phyloP scores from a whole-genome alignment of 345 rosid genomes.

The Hibiscus mutabilis region DNA sequence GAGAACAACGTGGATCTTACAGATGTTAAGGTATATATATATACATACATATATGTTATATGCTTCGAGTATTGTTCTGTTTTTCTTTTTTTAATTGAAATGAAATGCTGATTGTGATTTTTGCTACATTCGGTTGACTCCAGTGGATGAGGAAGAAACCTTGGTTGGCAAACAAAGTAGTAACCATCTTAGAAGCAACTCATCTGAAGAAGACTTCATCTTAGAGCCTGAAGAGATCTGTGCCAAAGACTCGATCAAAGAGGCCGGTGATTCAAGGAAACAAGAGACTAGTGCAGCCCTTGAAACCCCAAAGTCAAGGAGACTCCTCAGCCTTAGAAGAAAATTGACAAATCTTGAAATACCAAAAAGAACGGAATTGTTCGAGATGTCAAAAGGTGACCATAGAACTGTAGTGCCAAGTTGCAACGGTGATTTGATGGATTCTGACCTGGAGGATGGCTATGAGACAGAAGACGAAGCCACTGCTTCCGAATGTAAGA shows the following conservation, averaged over 20 bases:
- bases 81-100: background rate
- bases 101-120: conserved; percentile 10
- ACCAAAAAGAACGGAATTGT: conserved; percentile 31
- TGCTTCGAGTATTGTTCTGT: background rate
- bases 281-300: conserved; percentile 22
- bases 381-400: conserved; percentile 5
- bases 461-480: conserved; percentile 33
- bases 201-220: conserved; percentile 51
- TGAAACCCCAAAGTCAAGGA: conserved; percentile 12
- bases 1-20: conserved; percentile 75
- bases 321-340: background rate
- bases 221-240: conserved; percentile 28
- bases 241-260: conserved; percentile 19
- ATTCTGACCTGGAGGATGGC: conserved; percentile 22
- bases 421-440: conserved; percentile 8
- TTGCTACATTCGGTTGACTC: conserved; percentile 47
- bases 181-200: conserved; percentile 45
- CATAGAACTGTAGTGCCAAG: conserved; percentile 17
- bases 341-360: conserved; percentile 30
- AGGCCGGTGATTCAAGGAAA: conserved; percentile 19
- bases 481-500: conserved; percentile 20
- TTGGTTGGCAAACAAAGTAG: conserved; percentile 31
- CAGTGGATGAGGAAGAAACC: conserved; percentile 55
- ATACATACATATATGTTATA: background rate
- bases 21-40: conserved; percentile 60